These are phyloP conservation scores for Cyclotella sp. DNA, from an alignment of 108 stramenopile species.

Conservation along the genomic window DNA sequence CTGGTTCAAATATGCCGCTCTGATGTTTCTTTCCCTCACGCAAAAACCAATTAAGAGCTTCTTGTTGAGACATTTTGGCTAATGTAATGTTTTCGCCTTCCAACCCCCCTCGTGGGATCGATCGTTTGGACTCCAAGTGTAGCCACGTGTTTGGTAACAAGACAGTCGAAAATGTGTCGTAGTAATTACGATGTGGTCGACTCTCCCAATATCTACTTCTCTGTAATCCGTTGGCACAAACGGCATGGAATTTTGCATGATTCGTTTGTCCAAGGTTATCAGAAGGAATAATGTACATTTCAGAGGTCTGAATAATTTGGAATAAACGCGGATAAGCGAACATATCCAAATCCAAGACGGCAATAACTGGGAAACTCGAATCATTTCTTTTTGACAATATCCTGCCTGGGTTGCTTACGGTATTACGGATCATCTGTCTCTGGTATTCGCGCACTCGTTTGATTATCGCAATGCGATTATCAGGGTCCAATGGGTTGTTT, in stretches of 20 bases:
- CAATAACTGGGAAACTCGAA: not conserved
- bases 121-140: not conserved
- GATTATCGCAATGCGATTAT: conserved; percentile 32
- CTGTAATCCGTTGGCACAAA: conserved; percentile 31
- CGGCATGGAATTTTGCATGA: conserved; percentile 15
- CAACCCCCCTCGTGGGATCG: no score
- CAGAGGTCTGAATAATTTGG: conserved; percentile 12
- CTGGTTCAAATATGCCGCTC: conserved; percentile 7
- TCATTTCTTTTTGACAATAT: no score
- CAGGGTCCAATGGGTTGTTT: conserved; percentile 24
- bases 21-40: conserved; percentile 8
- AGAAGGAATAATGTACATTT: conserved; percentile 11
- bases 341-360: conserved; percentile 31
- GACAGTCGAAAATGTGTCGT: conserved; percentile 43
- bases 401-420: not conserved
- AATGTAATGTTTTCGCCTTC: no score
- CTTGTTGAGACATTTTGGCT: conserved; percentile 18
- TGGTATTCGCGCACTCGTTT: conserved; percentile 37
- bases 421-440: conserved; percentile 19
- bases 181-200: conserved; percentile 19
- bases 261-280: not conserved
- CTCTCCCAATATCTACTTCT: not conserved
- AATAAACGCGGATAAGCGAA: conserved; percentile 24
- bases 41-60: conserved; percentile 24
- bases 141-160: conserved; percentile 38